Conservation (phyloP, 148 eudicot species). For the Selenicereus undatus region DNA sequence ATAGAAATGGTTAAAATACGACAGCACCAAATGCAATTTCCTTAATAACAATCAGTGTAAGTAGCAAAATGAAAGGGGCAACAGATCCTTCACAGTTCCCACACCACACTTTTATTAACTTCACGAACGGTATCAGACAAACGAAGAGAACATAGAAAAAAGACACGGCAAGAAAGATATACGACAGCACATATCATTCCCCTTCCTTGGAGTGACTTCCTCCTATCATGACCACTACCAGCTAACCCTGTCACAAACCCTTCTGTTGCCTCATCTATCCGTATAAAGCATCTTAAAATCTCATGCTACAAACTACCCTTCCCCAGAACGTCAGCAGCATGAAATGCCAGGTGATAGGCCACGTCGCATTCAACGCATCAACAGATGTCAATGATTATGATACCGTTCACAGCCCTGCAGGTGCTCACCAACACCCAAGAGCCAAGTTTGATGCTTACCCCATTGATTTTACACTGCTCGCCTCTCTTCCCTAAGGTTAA, state of each 20-base stretch:
- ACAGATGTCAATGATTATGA: background rate
- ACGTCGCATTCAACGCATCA: background rate
- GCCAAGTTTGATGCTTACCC: background rate
- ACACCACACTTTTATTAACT: background rate
- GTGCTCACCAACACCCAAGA: background rate
- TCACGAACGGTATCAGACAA: too few relatives aligned
- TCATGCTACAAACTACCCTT: background rate
- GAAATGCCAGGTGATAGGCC: background rate
- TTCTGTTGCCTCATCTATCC: background rate
- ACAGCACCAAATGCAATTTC: too few relatives aligned
- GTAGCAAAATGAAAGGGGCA: background rate
- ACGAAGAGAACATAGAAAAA: too few relatives aligned
- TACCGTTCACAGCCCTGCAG: too few relatives aligned
- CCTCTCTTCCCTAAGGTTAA: background rate
- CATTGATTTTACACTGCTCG: background rate
- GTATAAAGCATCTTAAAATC: background rate
- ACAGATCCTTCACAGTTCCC: background rate
- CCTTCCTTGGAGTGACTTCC: too few relatives aligned
- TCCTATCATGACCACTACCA: too few relatives aligned
- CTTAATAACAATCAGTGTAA: background rate
- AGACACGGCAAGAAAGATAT: too few relatives aligned
- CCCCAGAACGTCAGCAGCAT: background rate
- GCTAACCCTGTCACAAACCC: background rate
- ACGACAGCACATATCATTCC: too few relatives aligned
- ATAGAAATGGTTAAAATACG: too few relatives aligned